These are phyloP conservation scores for Rhynchosporium graminicola DNA, from an alignment of 2,329 filamentous ascomycete species.

Conservation along the genomic window DNA sequence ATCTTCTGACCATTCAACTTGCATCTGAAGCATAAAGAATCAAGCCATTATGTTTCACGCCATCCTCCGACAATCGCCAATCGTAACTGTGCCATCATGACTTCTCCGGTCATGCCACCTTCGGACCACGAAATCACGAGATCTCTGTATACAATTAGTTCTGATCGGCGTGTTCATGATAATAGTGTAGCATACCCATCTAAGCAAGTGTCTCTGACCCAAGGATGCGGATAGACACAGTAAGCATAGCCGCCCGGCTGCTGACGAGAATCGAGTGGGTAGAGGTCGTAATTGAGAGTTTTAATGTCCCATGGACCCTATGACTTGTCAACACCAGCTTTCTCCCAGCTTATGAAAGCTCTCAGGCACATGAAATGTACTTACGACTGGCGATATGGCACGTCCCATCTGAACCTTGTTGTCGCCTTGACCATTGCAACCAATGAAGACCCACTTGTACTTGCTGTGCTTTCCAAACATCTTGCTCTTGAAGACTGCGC, in stretches of 20 bases:
- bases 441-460: slow-evolving; percentile 28
- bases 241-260: slow-evolving; percentile 19
- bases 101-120: slow-evolving; percentile 26
- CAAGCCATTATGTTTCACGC: not conserved
- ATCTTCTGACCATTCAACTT: not conserved
- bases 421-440: slow-evolving; percentile 24
- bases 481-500: slow-evolving; percentile 28
- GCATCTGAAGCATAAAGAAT: not conserved
- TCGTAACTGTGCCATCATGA: slow-evolving; percentile 26
- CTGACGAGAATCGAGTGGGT: not conserved
- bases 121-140: slow-evolving; percentile 32
- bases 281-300: not conserved
- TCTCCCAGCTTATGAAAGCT: not conserved
- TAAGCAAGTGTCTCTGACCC: slow-evolving; percentile 23
- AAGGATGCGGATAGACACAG: slow-evolving; percentile 33
- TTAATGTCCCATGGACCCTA: not conserved
- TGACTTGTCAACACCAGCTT: not conserved
- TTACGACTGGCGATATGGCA: slow-evolving; percentile 23
- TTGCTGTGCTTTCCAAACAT: slow-evolving; percentile 25
- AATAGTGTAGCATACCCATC: slow-evolving; percentile 5
- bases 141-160: slow-evolving; percentile 16
- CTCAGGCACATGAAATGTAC: not conserved
- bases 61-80: slow-evolving; percentile 16
- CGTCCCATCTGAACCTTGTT: slow-evolving; percentile 27
- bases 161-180: not conserved